Evolutionary conservation across 345 rosid species (phyloP).

Genomic region (Ceriops zippeliana): DNA sequence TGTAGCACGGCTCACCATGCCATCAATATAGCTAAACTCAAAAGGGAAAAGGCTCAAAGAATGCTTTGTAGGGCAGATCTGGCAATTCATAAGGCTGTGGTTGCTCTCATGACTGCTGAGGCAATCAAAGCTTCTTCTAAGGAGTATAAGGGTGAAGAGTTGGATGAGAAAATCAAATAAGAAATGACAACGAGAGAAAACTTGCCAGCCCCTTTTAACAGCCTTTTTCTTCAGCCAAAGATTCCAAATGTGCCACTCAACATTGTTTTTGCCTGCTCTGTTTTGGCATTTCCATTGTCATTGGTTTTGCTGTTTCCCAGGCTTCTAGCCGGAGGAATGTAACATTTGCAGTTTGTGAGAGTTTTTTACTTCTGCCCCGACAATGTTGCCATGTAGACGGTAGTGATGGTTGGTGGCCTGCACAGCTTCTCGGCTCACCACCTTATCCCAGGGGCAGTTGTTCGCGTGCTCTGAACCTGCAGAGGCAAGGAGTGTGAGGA

Average conservation of each 20-base stretch:
- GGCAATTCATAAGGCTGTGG: slow-evolving; percentile 86
- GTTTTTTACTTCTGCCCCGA: slow-evolving; percentile 21
- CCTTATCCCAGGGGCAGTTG: no score
- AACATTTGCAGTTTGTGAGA: slow-evolving; percentile 13
- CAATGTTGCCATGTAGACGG: slow-evolving; percentile 10
- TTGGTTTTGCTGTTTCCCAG: slow-evolving; percentile 4
- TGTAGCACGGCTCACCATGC: slow-evolving; percentile 72
- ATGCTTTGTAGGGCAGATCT: slow-evolving; percentile 74
- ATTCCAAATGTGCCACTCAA: neutral
- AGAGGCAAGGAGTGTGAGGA: no score
- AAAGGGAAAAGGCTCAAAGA: slow-evolving; percentile 82
- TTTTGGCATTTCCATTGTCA: slow-evolving; percentile 8
- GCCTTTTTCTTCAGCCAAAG: slow-evolving; percentile 6
- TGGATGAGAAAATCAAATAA: slow-evolving; percentile 16
- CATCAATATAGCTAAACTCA: slow-evolving; percentile 54
- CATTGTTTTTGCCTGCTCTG: slow-evolving; percentile 15
- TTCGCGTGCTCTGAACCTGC: no score
- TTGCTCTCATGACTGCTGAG: slow-evolving; percentile 81
- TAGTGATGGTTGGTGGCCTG: slow-evolving; percentile 10
- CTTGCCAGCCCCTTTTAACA: slow-evolving; percentile 11
- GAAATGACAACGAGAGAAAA: slow-evolving; percentile 20
- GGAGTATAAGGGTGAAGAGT: slow-evolving; percentile 42
- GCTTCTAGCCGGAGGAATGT: slow-evolving; percentile 5
- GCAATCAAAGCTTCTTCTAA: slow-evolving; percentile 60
- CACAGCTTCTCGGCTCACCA: no score